Percentiles rank a stretch among this genome's conserved stretches.
Evolutionary conservation across 148 eudicot genomes (phyloP).

Genomic region (Nepenthes mirabilis): DNA sequence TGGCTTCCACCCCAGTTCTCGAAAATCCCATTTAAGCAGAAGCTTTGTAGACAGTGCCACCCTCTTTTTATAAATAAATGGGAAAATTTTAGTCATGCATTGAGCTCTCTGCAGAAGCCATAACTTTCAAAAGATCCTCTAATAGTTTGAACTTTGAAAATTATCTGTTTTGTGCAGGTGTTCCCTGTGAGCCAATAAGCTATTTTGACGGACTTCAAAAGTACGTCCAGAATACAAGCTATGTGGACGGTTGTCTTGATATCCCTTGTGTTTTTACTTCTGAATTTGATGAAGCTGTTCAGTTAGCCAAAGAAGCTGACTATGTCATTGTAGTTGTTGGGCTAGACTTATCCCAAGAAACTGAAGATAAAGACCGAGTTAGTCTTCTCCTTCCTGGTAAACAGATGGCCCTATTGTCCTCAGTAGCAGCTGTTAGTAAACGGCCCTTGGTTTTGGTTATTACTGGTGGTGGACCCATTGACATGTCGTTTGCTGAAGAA

Average conservation of each 20-base stretch:
- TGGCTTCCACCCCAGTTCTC: neutral
- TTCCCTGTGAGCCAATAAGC: slow-evolving; percentile 52
- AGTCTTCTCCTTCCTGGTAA: slow-evolving; percentile 89
- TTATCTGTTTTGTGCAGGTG: slow-evolving; percentile 31
- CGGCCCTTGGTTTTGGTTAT: slow-evolving; percentile 64
- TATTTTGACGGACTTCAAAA: slow-evolving; percentile 44
- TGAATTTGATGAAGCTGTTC: slow-evolving; percentile 47
- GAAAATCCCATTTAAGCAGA: too few relatives aligned
- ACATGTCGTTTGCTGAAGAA: slow-evolving; percentile 59
- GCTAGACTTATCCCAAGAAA: slow-evolving; percentile 86
- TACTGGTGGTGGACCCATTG: slow-evolving; percentile 94
- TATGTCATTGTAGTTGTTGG: slow-evolving; percentile 77
- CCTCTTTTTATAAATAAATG: too few relatives aligned
- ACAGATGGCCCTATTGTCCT: slow-evolving; percentile 64
- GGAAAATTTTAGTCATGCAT: too few relatives aligned
- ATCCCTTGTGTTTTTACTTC: slow-evolving; percentile 54
- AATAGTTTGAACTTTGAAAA: neutral
- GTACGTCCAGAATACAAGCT: slow-evolving; percentile 32
- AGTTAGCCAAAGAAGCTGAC: slow-evolving; percentile 53
- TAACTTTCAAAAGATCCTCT: too few relatives aligned
- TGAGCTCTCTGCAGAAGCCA: too few relatives aligned
- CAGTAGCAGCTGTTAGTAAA: slow-evolving; percentile 49
- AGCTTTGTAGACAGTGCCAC: too few relatives aligned
- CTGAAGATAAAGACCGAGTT: slow-evolving; percentile 74
- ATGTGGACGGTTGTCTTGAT: slow-evolving; percentile 56